These are phyloP conservation scores for Diatrype stigma DNA, from an alignment of 2,329 filamentous ascomycete genomes.

Conservation along the genomic window DNA sequence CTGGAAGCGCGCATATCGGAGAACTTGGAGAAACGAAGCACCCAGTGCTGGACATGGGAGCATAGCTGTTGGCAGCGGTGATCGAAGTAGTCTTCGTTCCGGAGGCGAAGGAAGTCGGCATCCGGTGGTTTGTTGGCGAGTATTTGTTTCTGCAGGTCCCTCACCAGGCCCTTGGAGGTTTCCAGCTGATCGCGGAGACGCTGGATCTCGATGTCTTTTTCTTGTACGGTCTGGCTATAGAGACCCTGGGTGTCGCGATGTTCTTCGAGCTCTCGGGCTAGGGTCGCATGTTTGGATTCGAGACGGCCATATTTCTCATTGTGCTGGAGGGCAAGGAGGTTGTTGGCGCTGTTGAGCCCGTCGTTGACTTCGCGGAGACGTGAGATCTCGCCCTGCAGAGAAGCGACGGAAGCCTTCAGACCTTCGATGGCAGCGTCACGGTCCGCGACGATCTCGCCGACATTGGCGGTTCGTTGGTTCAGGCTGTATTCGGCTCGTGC, in stretches of 20 bases:
- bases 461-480: conserved; percentile 61
- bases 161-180: conserved; percentile 60
- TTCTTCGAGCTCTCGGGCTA: conserved; percentile 65
- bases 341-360: conserved; percentile 71
- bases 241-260: conserved; percentile 60
- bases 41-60: conserved; percentile 96
- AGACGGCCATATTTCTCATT: conserved; percentile 66
- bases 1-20: conserved; percentile 89
- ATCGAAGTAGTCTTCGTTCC: conserved; percentile 94
- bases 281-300: conserved; percentile 61
- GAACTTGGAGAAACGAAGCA: conserved; percentile 95
- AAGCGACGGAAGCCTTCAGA: conserved; percentile 73
- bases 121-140: conserved; percentile 57
- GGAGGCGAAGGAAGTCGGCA: conserved; percentile 69
- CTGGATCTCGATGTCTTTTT: conserved; percentile 81
- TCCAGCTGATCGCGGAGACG: conserved; percentile 75
- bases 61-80: conserved; percentile 90
- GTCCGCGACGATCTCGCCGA: conserved; percentile 56
- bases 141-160: conserved; percentile 54
- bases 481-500: conserved; percentile 63
- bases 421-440: conserved; percentile 83
- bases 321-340: conserved; percentile 70
- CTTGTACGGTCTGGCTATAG: conserved; percentile 62
- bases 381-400: conserved; percentile 75
- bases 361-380: conserved; percentile 81